phyloP scores from a whole-genome alignment of 306 rosid species.

The Psophocarpus tetragonolobus region DNA sequence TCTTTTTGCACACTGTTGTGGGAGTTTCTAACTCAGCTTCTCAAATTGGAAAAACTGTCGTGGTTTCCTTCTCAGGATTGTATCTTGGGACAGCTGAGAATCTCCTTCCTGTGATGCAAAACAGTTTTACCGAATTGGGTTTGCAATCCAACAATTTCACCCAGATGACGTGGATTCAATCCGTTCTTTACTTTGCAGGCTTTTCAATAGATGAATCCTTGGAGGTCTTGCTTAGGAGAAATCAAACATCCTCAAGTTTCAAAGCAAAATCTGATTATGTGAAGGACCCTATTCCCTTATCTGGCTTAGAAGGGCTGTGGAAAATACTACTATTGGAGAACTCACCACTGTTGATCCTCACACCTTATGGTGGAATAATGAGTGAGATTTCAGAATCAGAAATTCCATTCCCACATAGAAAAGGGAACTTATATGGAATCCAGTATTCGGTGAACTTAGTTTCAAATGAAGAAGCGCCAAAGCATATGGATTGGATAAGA shows the following conservation, averaged over 20 bases:
- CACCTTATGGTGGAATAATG: constrained; percentile 49
- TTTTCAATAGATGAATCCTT: not conserved
- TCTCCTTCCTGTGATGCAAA: constrained; percentile 17
- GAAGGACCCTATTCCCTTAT: constrained; percentile 20
- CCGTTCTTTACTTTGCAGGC: constrained; percentile 23
- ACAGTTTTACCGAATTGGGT: constrained; percentile 32
- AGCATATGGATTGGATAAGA: constrained; percentile 21
- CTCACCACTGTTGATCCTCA: not conserved
- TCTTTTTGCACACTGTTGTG: constrained; percentile 28
- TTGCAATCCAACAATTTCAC: constrained; percentile 6
- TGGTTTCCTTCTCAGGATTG: constrained; percentile 27
- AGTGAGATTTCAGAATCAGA: constrained; percentile 34
- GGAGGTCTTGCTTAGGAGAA: constrained; percentile 35
- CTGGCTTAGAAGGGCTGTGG: constrained; percentile 37
- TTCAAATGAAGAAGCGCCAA: constrained; percentile 4
- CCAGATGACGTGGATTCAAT: constrained; percentile 41
- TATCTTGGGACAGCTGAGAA: constrained; percentile 37
- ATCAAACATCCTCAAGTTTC: constrained; percentile 4
- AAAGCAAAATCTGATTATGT: constrained; percentile 47
- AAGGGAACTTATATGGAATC: constrained; percentile 24
- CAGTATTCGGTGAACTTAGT: constrained; percentile 17
- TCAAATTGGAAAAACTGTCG: not conserved
- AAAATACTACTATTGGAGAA: not conserved
- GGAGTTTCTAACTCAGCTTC: constrained; percentile 16
- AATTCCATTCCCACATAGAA: constrained; percentile 41